Evolutionary conservation across 139 green algal genomes (phyloP).

Genomic region (Micractinium conductrix): DNA sequence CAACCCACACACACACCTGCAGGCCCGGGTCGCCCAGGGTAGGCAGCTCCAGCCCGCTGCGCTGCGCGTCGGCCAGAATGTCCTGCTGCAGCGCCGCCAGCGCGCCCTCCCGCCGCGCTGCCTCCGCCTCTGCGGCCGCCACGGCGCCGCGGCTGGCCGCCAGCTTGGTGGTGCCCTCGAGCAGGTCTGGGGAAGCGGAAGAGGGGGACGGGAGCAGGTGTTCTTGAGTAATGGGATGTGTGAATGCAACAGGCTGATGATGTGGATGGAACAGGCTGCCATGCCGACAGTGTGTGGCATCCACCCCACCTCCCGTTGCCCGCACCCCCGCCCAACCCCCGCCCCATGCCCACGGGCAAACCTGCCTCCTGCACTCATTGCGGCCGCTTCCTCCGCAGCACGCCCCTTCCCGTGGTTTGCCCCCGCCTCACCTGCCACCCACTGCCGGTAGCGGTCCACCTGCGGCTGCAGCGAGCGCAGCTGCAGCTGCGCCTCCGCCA

Average conservation of each 20-base stretch:
- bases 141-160: background rate
- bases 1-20: too few species aligned
- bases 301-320: too few species aligned
- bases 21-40: too few species aligned
- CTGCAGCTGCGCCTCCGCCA: background rate
- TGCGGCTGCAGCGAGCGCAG: background rate
- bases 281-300: too few species aligned
- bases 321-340: too few species aligned
- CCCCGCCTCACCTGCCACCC: conserved; percentile 13
- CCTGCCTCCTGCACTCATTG: background rate
- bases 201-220: too few species aligned
- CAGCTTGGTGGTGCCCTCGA: conserved; percentile 22
- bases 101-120: background rate
- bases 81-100: background rate
- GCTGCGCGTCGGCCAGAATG: background rate
- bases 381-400: background rate
- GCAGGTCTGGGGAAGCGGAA: background rate
- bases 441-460: conserved; percentile 16
- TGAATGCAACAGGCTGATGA: too few species aligned
- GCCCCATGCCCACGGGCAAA: too few species aligned
- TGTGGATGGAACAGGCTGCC: too few species aligned
- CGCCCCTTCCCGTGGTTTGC: too few species aligned
- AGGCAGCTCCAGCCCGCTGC: background rate
- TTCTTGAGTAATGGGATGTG: too few species aligned
- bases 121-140: conserved; percentile 21